Conservation (phyloP, 306 rosid genomes). For the Arachis hypogaea region DNA sequence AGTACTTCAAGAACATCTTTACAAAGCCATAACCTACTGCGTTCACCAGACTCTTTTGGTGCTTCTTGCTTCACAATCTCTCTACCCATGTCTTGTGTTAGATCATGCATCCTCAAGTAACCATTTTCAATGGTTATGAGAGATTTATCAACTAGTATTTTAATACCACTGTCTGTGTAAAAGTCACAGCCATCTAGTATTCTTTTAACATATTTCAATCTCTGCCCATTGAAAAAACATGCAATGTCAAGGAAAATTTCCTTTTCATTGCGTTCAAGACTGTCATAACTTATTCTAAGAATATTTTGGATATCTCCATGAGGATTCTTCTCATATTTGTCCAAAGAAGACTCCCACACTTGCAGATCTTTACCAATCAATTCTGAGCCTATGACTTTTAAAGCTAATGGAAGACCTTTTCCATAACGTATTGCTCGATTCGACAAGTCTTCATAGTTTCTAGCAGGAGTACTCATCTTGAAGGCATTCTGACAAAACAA, state of each 20-base stretch:
- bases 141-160: not conserved
- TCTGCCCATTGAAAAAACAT: conserved; percentile 10
- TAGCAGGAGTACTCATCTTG: not conserved
- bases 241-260: conserved; percentile 4
- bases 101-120: conserved; percentile 12
- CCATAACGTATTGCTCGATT: not conserved
- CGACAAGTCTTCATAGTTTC: not conserved
- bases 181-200: not conserved
- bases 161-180: not conserved
- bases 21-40: conserved; percentile 4
- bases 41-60: not conserved
- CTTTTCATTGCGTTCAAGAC: not conserved
- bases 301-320: not conserved
- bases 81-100: conserved; percentile 1
- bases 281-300: conserved; percentile 17
- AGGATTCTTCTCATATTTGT: not conserved
- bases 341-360: not conserved
- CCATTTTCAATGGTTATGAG: not conserved
- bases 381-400: conserved; percentile 3
- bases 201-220: not conserved
- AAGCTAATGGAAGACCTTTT: conserved; percentile 9
- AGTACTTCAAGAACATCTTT: not conserved
- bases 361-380: not conserved
- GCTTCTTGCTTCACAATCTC: conserved; percentile 1
- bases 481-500: not conserved